phyloP scores from a whole-genome alignment of 2,329 filamentous ascomycete genomes.

The Beauveria varroae region DNA sequence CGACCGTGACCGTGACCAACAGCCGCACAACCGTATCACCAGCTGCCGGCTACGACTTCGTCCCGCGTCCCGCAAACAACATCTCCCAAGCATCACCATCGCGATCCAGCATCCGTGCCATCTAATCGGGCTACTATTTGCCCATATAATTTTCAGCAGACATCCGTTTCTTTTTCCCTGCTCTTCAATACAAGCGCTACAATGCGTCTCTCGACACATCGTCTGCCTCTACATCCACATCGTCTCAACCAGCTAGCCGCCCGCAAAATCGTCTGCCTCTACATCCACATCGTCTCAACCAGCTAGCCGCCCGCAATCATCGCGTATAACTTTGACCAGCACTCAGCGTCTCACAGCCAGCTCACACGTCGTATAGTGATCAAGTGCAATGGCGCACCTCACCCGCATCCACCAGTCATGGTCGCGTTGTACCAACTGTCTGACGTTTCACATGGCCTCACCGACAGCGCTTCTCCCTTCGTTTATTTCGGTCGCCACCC shows the following conservation, averaged over 20 bases:
- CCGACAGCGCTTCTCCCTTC: not conserved
- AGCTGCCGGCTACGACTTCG: not conserved
- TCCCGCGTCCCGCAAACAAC: not conserved
- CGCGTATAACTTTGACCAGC: not conserved
- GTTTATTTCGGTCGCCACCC: not conserved
- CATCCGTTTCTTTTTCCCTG: not conserved
- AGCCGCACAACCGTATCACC: not conserved
- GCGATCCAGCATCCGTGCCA: not conserved
- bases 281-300: not conserved
- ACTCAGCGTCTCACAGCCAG: not conserved
- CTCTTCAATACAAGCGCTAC: not conserved
- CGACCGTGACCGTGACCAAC: not conserved
- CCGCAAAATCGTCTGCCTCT: not conserved
- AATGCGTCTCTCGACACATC: not conserved
- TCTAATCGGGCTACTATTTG: not conserved
- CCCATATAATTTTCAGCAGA: not conserved
- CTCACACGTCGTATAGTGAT: not conserved
- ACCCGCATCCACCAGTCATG: not conserved
- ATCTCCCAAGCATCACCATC: not conserved
- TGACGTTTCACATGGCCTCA: conserved; percentile 6
- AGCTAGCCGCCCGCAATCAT: not conserved
- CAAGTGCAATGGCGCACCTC: not conserved
- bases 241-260: not conserved
- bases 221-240: not conserved
- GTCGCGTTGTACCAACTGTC: not conserved